A percentile compares a stretch with the other conserved stretches of the same genome.
phyloP scores from a whole-genome alignment of 2,329 filamentous ascomycete species.

The Biscogniauxia sp. region DNA sequence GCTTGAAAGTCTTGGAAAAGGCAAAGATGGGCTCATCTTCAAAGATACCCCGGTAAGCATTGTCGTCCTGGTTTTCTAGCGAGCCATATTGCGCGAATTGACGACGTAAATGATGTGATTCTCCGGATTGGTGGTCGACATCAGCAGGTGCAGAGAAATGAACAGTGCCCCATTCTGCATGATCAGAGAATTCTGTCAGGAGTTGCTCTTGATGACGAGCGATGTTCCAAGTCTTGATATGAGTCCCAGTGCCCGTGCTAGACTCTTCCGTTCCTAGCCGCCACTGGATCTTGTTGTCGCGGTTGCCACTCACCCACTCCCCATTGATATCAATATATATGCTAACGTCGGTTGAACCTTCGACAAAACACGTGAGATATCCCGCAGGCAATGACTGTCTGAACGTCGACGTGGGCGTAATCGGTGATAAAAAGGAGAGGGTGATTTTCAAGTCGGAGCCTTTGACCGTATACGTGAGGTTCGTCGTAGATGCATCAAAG shows the following conservation, averaged over 20 bases:
- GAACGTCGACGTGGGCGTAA: constrained; percentile 77
- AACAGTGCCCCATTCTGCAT: constrained; percentile 79
- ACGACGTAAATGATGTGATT: constrained; percentile 62
- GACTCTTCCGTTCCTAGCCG: constrained; percentile 48
- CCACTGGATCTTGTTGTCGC: constrained; percentile 70
- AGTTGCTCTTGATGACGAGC: constrained; percentile 60
- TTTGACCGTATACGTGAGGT: constrained; percentile 45
- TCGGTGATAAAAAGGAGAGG: constrained; percentile 66
- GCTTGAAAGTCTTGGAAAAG: constrained; percentile 64
- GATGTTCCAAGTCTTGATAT: constrained; percentile 66
- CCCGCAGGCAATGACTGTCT: constrained; percentile 80
- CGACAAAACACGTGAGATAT: constrained; percentile 70
- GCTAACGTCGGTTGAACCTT: constrained; percentile 63
- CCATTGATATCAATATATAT: constrained; percentile 69
- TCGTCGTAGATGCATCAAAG: constrained; percentile 50
- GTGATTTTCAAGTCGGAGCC: constrained; percentile 37
- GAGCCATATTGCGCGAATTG: constrained; percentile 67
- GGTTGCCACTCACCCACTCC: constrained; percentile 79
- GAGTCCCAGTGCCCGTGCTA: constrained; percentile 26
- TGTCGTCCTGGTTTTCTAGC: constrained; percentile 65
- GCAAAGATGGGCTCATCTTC: constrained; percentile 81
- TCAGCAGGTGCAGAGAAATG: constrained; percentile 71
- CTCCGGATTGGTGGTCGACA: constrained; percentile 68
- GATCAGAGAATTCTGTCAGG: constrained; percentile 72
- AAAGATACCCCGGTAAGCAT: constrained; percentile 66